These are phyloP conservation scores for Aspergillus bertholletiae DNA, from an alignment of 495 filamentous ascomycete genomes.

Conservation along the genomic window DNA sequence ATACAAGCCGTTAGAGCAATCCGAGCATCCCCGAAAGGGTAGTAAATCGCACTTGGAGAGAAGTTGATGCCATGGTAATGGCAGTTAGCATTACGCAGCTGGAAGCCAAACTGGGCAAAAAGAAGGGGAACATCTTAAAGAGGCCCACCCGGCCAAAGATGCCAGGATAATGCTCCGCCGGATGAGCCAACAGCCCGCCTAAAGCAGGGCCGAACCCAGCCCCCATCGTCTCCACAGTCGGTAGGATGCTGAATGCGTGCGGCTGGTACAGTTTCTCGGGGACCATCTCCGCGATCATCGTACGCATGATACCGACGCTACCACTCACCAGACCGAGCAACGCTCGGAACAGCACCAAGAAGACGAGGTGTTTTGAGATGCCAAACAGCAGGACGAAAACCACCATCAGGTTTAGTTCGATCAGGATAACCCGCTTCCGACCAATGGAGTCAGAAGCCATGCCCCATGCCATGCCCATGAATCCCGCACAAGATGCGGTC, in stretches of 20 bases:
- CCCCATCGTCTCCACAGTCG: slow-evolving; percentile 74
- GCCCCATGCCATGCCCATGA: slow-evolving; percentile 76
- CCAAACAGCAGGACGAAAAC: slow-evolving; percentile 68
- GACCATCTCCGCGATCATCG: slow-evolving; percentile 80
- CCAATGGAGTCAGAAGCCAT: slow-evolving; percentile 68
- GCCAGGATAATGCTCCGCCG: slow-evolving; percentile 62
- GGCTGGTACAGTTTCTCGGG: slow-evolving; percentile 79
- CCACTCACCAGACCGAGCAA: slow-evolving; percentile 70
- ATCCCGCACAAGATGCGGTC: slow-evolving; percentile 68
- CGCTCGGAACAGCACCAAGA: slow-evolving; percentile 68
- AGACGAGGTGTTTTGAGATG: slow-evolving; percentile 65
- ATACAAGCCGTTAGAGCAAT: too few relatives aligned
- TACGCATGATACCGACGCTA: slow-evolving; percentile 77
- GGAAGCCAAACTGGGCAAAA: slow-evolving; percentile 73
- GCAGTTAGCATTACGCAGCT: slow-evolving; percentile 71
- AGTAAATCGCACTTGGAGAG: slow-evolving; percentile 47
- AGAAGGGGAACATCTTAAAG: slow-evolving; percentile 72
- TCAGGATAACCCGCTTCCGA: slow-evolving; percentile 70
- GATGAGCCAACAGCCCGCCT: slow-evolving; percentile 79
- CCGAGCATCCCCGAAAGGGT: too few relatives aligned
- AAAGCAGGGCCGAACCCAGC: slow-evolving; percentile 83
- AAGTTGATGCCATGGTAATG: slow-evolving; percentile 64
- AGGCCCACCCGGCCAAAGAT: slow-evolving; percentile 64
- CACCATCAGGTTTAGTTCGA: slow-evolving; percentile 70
- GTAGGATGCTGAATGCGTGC: slow-evolving; percentile 79